These are phyloP conservation scores for Trypanosoma avium DNA, from an alignment of 208 protist genomes.

Conservation along the genomic window DNA sequence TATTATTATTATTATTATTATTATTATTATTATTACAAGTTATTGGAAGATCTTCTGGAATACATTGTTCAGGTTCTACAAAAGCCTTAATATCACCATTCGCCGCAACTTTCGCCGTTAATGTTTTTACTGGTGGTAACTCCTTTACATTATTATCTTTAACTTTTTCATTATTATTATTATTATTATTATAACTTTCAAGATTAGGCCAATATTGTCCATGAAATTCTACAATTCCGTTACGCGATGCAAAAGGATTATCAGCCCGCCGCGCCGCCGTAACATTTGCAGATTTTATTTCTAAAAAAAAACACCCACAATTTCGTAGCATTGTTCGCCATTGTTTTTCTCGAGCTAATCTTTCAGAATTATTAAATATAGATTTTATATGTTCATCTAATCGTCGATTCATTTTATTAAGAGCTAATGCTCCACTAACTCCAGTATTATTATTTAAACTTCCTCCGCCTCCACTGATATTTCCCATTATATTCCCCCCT, in stretches of 20 bases:
- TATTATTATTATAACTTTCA: too few species aligned
- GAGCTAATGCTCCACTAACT: neutral
- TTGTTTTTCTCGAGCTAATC: constrained; percentile 56
- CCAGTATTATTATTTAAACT: constrained; percentile 2
- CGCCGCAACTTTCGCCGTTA: constrained; percentile 31
- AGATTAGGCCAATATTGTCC: constrained; percentile 79
- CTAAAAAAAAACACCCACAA: constrained; percentile 63
- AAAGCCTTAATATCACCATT: constrained; percentile 49
- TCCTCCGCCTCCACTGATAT: constrained; percentile 8
- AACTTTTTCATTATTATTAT: too few species aligned
- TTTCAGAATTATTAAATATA: constrained; percentile 76
- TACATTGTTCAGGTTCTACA: constrained; percentile 54
- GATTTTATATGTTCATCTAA: constrained; percentile 73
- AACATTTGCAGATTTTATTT: constrained; percentile 69
- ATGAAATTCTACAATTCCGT: constrained; percentile 74
- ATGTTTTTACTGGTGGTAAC: constrained; percentile 47
- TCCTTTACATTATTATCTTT: constrained; percentile 29
- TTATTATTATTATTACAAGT: constrained; percentile 22
- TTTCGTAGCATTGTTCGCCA: constrained; percentile 46
- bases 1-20: neutral
- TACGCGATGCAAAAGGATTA: constrained; percentile 82
- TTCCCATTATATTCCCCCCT: constrained; percentile 25
- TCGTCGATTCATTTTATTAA: constrained; percentile 34
- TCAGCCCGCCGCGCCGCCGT: constrained; percentile 83
- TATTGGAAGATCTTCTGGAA: constrained; percentile 57